phyloP scores from a whole-genome alignment of 208 protist genomes.

The Kentomonas sorsogonicus region DNA sequence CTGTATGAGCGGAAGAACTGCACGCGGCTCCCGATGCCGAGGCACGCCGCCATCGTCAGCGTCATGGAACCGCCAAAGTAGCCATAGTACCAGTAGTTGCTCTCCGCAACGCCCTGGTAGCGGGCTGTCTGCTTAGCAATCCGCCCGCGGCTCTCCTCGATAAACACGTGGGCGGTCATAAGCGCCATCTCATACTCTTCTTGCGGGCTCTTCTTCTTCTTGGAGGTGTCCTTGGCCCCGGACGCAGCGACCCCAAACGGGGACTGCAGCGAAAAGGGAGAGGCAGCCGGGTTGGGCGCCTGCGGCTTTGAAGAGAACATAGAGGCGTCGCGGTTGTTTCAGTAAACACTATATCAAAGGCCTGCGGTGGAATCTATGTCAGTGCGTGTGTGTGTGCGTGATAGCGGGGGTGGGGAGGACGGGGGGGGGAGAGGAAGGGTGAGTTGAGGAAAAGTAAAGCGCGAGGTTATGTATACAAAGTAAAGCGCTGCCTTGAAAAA shows the following conservation, averaged over 20 bases:
- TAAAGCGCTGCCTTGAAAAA: no score
- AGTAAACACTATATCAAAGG: no score
- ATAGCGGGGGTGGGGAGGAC: no score
- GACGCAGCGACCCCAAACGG: background rate
- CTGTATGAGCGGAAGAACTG: conserved; percentile 64
- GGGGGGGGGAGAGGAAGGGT: no score
- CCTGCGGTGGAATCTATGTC: no score
- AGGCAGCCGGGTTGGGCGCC: background rate
- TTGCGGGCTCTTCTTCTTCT: conserved; percentile 27
- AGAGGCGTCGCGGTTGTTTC: no score
- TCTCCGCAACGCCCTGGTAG: conserved; percentile 58
- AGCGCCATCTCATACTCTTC: conserved; percentile 72
- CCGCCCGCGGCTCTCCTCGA: conserved; percentile 56
- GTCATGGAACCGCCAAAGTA: conserved; percentile 73
- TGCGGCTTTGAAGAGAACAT: background rate
- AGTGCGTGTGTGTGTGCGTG: no score
- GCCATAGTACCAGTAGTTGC: conserved; percentile 81
- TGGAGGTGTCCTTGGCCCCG: background rate
- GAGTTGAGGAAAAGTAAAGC: no score
- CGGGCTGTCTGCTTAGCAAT: conserved; percentile 48
- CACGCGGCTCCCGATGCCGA: conserved; percentile 60
- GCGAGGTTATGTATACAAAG: no score
- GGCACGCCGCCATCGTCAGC: conserved; percentile 52
- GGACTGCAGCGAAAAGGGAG: background rate
- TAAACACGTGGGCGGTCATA: conserved; percentile 64